These are phyloP conservation scores for Lotmaria passim DNA, from an alignment of 208 protist species.

Conservation along the genomic window DNA sequence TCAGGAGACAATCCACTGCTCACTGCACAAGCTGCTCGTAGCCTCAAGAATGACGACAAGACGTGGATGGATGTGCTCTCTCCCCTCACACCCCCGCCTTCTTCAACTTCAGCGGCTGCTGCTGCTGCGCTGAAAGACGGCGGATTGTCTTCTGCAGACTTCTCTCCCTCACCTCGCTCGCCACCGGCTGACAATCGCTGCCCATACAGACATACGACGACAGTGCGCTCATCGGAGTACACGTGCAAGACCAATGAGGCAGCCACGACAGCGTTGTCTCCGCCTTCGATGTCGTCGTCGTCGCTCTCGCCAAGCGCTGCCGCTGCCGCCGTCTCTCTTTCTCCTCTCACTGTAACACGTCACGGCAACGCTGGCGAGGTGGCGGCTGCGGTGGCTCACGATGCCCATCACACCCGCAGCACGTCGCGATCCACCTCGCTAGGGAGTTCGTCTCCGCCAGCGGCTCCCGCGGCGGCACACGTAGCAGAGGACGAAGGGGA, in stretches of 20 bases:
- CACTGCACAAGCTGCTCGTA: background rate
- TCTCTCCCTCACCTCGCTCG: background rate
- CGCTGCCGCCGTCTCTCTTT: conserved; percentile 18
- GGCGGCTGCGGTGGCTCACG: background rate
- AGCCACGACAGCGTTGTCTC: background rate
- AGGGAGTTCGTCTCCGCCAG: too few relatives aligned
- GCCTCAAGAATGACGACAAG: background rate
- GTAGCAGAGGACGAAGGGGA: too few relatives aligned
- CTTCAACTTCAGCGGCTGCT: background rate
- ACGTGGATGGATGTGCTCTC: conserved; percentile 26
- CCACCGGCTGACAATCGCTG: background rate
- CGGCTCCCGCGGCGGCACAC: too few relatives aligned
- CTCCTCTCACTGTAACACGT: conserved; percentile 20
- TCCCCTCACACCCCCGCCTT: conserved; percentile 21
- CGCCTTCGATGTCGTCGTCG: background rate
- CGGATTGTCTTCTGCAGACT: background rate
- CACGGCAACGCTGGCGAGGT: background rate
- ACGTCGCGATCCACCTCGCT: background rate
- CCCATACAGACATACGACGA: too few relatives aligned
- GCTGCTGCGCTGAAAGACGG: background rate
- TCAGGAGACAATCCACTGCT: background rate
- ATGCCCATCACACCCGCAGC: background rate
- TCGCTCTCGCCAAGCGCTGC: conserved; percentile 4
- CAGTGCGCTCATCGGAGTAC: background rate
- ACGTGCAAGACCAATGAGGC: too few relatives aligned